phyloP scores from a whole-genome alignment of 169 alveolate genomes.

The Plasmodium gallinaceum region DNA sequence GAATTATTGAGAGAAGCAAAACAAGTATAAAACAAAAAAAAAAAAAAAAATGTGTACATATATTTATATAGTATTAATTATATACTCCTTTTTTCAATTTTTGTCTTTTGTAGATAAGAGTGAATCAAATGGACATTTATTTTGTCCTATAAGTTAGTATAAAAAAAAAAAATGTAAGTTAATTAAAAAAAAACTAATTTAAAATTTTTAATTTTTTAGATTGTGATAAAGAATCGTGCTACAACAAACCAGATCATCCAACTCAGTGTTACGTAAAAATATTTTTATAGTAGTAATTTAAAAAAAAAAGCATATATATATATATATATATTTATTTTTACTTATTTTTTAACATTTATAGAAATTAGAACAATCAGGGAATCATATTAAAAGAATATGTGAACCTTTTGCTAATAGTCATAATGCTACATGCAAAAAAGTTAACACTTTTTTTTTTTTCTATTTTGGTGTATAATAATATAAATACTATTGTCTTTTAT shows the following conservation, averaged over 20 bases:
- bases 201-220: neutral
- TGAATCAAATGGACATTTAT: neutral
- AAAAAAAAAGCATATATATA: neutral
- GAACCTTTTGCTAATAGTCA: conserved; percentile 30
- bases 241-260: conserved; percentile 29
- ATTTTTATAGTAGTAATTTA: neutral
- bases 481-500: neutral
- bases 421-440: conserved; percentile 30
- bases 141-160: conserved; percentile 14
- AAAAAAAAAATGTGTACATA: neutral
- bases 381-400: conserved; percentile 29
- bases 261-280: conserved; percentile 52
- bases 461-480: neutral
- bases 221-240: conserved; percentile 18
- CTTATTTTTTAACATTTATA: conserved; percentile 5
- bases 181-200: neutral
- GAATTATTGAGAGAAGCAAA: neutral
- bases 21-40: conserved; percentile 17
- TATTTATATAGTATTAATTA: neutral
- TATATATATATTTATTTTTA: neutral
- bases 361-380: conserved; percentile 60
- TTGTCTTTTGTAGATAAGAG: neutral
- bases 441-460: neutral
- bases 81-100: neutral
- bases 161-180: neutral